A percentile compares a stretch with the other conserved stretches of the same genome.
Conservation (phyloP, 2,329 filamentous ascomycete genomes). For the Diaporthe sp. region DNA sequence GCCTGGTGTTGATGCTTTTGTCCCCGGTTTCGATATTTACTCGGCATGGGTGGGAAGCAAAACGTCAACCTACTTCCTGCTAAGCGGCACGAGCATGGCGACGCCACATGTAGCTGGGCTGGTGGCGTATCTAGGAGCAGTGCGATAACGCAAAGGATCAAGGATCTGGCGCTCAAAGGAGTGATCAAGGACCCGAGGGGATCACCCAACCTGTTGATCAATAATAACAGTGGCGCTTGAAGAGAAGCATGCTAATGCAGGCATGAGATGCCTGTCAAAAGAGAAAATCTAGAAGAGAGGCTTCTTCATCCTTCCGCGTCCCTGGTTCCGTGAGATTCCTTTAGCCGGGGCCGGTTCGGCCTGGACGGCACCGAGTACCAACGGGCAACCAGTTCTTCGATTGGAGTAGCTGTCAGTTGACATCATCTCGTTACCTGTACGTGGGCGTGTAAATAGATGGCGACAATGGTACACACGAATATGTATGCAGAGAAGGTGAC, state of each 20-base stretch:
- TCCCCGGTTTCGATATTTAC: not conserved
- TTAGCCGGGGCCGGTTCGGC: slow-evolving; percentile 1
- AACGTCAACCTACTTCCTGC: not conserved
- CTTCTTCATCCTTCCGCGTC: not conserved
- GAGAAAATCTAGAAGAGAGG: not conserved
- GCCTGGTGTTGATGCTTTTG: not conserved
- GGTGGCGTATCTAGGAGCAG: not conserved
- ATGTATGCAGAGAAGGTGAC: not conserved
- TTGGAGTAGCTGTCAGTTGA: not conserved
- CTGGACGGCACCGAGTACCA: slow-evolving; percentile 7
- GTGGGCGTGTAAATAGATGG: not conserved
- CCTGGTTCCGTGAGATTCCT: not conserved
- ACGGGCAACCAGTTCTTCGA: not conserved
- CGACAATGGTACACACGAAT: not conserved
- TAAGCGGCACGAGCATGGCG: not conserved
- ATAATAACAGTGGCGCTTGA: not conserved
- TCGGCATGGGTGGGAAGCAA: not conserved
- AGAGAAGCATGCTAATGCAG: not conserved
- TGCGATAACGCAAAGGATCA: not conserved
- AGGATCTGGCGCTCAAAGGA: not conserved
- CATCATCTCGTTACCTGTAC: slow-evolving; percentile 11
- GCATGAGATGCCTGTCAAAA: not conserved
- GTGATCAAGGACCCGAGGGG: not conserved
- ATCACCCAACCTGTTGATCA: not conserved
- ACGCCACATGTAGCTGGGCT: not conserved